Base-by-base conservation (phyloP, 148 eudicot genomes). In the Rhododendron vialii region DNA sequence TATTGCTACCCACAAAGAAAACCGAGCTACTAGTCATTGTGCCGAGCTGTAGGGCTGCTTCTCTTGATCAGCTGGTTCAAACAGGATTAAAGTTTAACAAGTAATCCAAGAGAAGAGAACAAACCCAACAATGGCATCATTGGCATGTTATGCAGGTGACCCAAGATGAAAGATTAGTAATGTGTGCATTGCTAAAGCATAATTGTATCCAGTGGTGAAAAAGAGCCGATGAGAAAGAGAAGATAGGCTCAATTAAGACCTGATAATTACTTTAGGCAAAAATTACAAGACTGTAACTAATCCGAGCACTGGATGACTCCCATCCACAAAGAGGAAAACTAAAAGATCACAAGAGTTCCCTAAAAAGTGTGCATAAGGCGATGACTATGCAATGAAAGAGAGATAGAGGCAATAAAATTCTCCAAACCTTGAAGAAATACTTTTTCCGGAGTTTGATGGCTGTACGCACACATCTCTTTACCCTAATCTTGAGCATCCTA, bases 381-480 rank as follows among this genome's bases (percentile, higher is more conserved):
- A 11, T 51, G 28, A 78, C 28, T 38, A 26, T 57, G 26, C n/a
- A 77, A 82, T 51, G 43, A 38, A 81, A 81, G 59, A n/a, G 14
- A 86, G 20, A 82, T 53, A 35, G 20, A 41, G 78, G 51, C 2
- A 12, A 76, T 43, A 43, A 75, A 61, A 83, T 47, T 74, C 71
- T 85, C 83, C 79, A 65, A 50, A 97, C 99, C 99, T 97, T 97
- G 91, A 93, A 92, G 79, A 93, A 93, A 86, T 97, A 97, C 89
- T 95, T 97, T 88, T 92, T 94, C 82, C 99, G 95, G 36, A 97
- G 94, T 88, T 97, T 97, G 92, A 97, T 91, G 77, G 99, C 98
- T 86, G 94, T 92, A 48, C 92, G 90, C 80, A 97, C 89, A 91
- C 98, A 95, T 89, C 95, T 95, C 92, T 91, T 94, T 86, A 97